Conservation (phyloP, 2,329 filamentous ascomycete genomes). For the Xylaria polymorpha region DNA sequence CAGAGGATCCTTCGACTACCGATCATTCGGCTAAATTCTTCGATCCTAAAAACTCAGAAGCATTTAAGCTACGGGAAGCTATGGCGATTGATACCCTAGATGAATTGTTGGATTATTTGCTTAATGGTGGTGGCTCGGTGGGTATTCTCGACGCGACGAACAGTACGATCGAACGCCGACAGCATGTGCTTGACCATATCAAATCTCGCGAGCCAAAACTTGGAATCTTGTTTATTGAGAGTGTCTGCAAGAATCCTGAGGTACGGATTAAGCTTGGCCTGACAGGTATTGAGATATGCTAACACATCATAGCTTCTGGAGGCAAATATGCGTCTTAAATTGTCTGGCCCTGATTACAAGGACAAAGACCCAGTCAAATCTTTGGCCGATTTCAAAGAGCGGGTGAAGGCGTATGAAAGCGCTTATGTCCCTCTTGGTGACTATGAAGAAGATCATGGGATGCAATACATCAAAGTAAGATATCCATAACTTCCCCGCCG, state of each 20-base stretch:
- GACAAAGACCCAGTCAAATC: conserved; percentile 90
- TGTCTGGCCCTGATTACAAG: conserved; percentile 95
- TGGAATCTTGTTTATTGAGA: conserved; percentile 95
- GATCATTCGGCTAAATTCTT: conserved; percentile 96
- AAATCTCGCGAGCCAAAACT: conserved; percentile 85
- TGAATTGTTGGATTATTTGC: conserved; percentile 89
- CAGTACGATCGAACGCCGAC: conserved; percentile 87
- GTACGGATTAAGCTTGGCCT: conserved; percentile 50
- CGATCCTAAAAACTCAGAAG: conserved; percentile 86
- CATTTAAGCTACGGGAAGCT: conserved; percentile 86
- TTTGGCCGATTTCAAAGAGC: conserved; percentile 89
- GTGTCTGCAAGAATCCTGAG: conserved; percentile 85
- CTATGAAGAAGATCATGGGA: conserved; percentile 88
- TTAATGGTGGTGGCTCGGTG: conserved; percentile 84
- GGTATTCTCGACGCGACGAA: conserved; percentile 98
- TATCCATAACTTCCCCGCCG: neutral
- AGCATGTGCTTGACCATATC: conserved; percentile 85
- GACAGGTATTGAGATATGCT: conserved; percentile 1
- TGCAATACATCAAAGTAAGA: conserved; percentile 87
- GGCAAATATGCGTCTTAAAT: conserved; percentile 96
- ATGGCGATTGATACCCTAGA: conserved; percentile 93
- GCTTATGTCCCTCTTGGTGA: conserved; percentile 91
- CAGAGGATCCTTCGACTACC: conserved; percentile 57
- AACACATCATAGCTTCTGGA: conserved; percentile 73
- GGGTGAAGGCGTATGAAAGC: conserved; percentile 92